Base-by-base conservation (phyloP, 768 basidiomycete genomes). In the Krasilnikovozyma curviuscula region DNA sequence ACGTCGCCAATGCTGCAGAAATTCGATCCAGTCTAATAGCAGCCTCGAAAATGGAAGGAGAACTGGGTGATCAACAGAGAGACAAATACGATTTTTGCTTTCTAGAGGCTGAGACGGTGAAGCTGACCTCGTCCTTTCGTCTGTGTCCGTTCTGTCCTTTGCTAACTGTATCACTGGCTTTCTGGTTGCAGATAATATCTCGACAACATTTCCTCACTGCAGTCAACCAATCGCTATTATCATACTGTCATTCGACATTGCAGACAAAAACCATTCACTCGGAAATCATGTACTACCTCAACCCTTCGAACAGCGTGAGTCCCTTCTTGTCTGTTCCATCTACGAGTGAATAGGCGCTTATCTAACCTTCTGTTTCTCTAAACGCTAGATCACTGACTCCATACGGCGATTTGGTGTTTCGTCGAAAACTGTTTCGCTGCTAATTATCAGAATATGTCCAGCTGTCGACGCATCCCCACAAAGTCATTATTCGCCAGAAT, bases 191-290 rank as follows among this genome's bases (percentile, higher is more conserved):
- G 89, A 76, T 95, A 38, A 80, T 82, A 0, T 88, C 85, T 48
- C 62, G 71, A 3, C 60, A 78, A 37, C 88, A 91, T 57, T 66
- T 95, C 12, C 75, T 83, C 61, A 86, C 83, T 0, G 89, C 84
- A 0, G 72, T 88, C 10, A 71, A 79, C 46, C 82, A 85, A 56
- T 79, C 85, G 1, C 67, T 84, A n/a, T 66, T 88, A 10, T 74
- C 84, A 0, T 69, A 73, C 25, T 62, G 72, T 3, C 72, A 78
- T 34, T 69, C 67, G 19, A 58, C 67, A 1, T 67, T 91, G 48
- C 71, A 79, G 40, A 88, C 89, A 1, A 83, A 80, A 66, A 84
- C 85, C 1, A 66, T 88, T 0, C 88, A 95, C 60, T 85, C 85
- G 0, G 89, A 97, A 63, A 72, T 95, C 43, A 69, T 95, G n/a